A percentile compares a stretch with the other conserved stretches of the same genome.
These are phyloP conservation scores for Alternaria brassicicola DNA, from an alignment of 2,329 filamentous ascomycete genomes.

Conservation along the genomic window DNA sequence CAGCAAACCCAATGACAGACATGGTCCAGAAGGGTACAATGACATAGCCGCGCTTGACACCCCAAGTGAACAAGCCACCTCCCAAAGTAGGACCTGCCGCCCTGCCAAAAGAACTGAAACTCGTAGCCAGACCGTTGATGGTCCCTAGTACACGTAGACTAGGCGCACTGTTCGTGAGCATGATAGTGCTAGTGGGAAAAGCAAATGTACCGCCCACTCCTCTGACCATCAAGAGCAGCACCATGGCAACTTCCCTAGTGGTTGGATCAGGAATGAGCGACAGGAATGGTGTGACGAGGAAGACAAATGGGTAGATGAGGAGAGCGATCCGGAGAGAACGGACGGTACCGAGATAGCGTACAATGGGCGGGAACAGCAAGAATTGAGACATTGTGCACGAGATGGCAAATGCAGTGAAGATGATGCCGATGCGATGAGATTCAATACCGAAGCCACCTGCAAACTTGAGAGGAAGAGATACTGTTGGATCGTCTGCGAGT, in stretches of 20 bases:
- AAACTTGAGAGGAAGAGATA: conserved; percentile 78
- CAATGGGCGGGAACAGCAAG: conserved; percentile 78
- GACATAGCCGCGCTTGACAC: conserved; percentile 75
- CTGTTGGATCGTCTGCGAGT: conserved; percentile 58
- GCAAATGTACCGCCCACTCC: conserved; percentile 78
- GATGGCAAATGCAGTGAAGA: conserved; percentile 84
- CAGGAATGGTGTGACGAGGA: conserved; percentile 81
- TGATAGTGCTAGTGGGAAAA: conserved; percentile 87
- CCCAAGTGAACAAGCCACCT: conserved; percentile 76
- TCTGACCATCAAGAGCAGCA: conserved; percentile 74
- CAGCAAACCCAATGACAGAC: conserved; percentile 66
- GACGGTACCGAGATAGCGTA: conserved; percentile 74
- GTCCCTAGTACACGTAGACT: conserved; percentile 82
- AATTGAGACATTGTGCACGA: conserved; percentile 84
- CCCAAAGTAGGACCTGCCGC: conserved; percentile 77
- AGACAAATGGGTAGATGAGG: conserved; percentile 73
- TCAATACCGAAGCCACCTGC: conserved; percentile 77
- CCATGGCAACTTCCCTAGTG: conserved; percentile 65
- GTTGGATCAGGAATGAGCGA: conserved; percentile 62
- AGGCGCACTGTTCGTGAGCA: conserved; percentile 84
- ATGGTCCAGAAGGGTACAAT: conserved; percentile 83
- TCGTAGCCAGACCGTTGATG: conserved; percentile 88
- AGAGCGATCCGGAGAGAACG: conserved; percentile 73
- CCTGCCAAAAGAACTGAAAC: conserved; percentile 78
- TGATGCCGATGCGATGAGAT: conserved; percentile 77